Conservation (phyloP, 2,329 filamentous ascomycete species). For the Alternaria burnsii region DNA sequence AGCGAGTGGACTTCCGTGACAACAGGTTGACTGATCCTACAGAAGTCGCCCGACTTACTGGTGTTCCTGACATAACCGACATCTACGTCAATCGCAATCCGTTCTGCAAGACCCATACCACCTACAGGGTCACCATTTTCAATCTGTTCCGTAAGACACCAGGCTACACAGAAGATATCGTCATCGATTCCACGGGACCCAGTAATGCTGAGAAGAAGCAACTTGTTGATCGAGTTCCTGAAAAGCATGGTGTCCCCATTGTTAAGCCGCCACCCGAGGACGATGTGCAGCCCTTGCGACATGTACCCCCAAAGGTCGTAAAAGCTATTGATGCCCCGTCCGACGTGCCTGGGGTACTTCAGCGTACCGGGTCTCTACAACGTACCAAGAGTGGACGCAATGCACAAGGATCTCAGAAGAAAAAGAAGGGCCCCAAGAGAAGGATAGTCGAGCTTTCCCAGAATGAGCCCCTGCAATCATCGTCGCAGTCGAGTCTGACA, state of each 20-base stretch:
- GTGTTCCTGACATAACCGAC: slow-evolving; percentile 89
- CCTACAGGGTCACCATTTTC: slow-evolving; percentile 90
- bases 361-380: slow-evolving; percentile 41
- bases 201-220: slow-evolving; percentile 86
- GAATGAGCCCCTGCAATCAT: slow-evolving; percentile 51
- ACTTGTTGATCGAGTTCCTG: slow-evolving; percentile 80
- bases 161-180: slow-evolving; percentile 88
- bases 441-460: slow-evolving; percentile 67
- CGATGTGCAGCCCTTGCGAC: slow-evolving; percentile 64
- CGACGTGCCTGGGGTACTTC: slow-evolving; percentile 27
- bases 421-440: slow-evolving; percentile 66
- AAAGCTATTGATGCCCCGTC: slow-evolving; percentile 35
- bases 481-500: slow-evolving; percentile 37
- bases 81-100: slow-evolving; percentile 94
- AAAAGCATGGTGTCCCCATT: slow-evolving; percentile 78
- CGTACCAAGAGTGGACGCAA: slow-evolving; percentile 48
- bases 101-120: slow-evolving; percentile 84
- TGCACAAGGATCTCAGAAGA: slow-evolving; percentile 60
- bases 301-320: slow-evolving; percentile 65
- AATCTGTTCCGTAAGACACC: slow-evolving; percentile 92
- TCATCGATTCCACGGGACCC: slow-evolving; percentile 85
- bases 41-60: slow-evolving; percentile 87
- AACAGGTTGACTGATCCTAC: slow-evolving; percentile 90
- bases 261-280: slow-evolving; percentile 74
- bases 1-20: slow-evolving; percentile 89